These are phyloP conservation scores for Nissolia schottii DNA, from an alignment of 306 rosid genomes.

Conservation along the genomic window DNA sequence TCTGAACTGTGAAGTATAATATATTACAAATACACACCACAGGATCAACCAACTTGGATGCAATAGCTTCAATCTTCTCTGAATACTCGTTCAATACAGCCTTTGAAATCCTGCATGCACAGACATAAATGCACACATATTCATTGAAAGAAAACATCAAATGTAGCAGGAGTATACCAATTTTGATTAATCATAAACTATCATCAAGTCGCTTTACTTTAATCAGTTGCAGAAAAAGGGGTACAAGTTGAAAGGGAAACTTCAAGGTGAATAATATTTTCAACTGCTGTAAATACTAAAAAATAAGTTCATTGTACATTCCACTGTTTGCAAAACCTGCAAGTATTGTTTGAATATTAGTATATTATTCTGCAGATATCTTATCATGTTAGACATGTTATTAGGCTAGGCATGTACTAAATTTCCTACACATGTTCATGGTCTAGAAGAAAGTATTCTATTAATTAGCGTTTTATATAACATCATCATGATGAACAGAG, in stretches of 20 bases:
- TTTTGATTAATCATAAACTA: not conserved
- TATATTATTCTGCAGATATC: not conserved
- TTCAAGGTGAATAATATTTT: not conserved
- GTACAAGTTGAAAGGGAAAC: no score
- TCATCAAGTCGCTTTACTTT: not conserved
- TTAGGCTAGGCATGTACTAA: not conserved
- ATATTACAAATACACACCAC: constrained; percentile 37
- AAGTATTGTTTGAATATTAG: not conserved
- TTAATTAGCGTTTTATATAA: not conserved
- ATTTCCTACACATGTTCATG: not conserved
- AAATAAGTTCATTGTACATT: not conserved
- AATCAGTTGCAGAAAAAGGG: not conserved
- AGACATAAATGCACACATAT: constrained; percentile 2
- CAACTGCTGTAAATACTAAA: not conserved
- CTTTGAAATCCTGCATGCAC: constrained; percentile 68
- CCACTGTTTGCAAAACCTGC: not conserved
- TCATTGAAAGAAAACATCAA: constrained; percentile 4
- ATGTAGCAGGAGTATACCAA: not conserved
- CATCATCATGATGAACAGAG: not conserved
- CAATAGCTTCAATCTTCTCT: constrained; percentile 78
- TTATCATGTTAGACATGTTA: not conserved
- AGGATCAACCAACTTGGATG: constrained; percentile 52
- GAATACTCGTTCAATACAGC: constrained; percentile 67
- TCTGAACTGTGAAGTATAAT: constrained; percentile 7
- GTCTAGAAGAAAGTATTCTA: not conserved